Evolutionary conservation across 306 rosid genomes (phyloP).

Genomic region (Alnus rubra): DNA sequence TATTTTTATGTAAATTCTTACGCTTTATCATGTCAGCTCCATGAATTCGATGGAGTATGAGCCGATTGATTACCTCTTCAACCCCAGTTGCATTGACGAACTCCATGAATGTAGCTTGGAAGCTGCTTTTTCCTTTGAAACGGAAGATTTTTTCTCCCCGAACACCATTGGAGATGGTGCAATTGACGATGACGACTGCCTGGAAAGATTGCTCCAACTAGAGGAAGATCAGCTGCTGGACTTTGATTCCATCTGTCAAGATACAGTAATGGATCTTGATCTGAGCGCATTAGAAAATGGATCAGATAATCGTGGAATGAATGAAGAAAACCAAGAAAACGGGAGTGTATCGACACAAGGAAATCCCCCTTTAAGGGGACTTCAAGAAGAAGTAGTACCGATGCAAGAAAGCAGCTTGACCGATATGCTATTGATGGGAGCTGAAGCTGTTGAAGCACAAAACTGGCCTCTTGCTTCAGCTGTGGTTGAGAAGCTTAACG

Average conservation of each 20-base stretch:
- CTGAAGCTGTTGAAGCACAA: conserved; percentile 69
- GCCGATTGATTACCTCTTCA: conserved; percentile 31
- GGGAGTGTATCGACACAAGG: conserved; percentile 20
- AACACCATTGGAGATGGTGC: conserved; percentile 22
- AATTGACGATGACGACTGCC: conserved; percentile 31
- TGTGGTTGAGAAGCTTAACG: conserved; percentile 42
- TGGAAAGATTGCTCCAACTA: conserved; percentile 37
- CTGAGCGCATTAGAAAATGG: conserved; percentile 6
- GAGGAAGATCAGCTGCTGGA: conserved; percentile 20
- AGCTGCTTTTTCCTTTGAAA: conserved; percentile 27
- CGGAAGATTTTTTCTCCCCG: conserved; percentile 29
- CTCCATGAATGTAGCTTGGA: conserved; percentile 34
- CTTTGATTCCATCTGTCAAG: conserved; percentile 20
- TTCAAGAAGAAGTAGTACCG: conserved; percentile 52
- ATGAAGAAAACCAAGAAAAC: conserved; percentile 10
- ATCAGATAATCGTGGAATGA: background rate
- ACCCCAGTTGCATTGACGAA: conserved; percentile 28
- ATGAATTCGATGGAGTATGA: conserved; percentile 39
- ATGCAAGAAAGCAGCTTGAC: conserved; percentile 59
- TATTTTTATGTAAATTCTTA: background rate
- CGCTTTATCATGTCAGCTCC: background rate
- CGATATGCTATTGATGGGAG: conserved; percentile 65
- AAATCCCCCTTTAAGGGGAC: conserved; percentile 30
- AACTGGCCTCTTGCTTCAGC: conserved; percentile 44
- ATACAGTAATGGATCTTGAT: conserved; percentile 9